A percentile compares a stretch with the other conserved stretches of the same genome.
Evolutionary conservation across 2,329 filamentous ascomycete species (phyloP).

Genomic region (Akanthomyces lecanii): DNA sequence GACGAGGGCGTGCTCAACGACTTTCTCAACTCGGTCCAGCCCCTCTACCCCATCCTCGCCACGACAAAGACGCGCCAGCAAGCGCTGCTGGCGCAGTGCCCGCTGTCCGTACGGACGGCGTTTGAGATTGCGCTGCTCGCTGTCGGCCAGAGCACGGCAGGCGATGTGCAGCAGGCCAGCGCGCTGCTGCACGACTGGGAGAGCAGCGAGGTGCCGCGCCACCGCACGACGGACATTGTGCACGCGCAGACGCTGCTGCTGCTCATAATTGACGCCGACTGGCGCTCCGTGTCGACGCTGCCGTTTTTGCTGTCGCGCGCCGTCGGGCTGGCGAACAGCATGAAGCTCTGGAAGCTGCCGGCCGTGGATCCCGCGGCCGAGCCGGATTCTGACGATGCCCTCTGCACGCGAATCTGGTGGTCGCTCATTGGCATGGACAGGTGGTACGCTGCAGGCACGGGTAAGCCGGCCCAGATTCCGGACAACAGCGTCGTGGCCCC

Average conservation of each 20-base stretch:
- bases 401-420: conserved; percentile 67
- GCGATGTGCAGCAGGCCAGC: conserved; percentile 42
- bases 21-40: conserved; percentile 62
- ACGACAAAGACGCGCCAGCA: conserved; percentile 53
- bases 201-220: conserved; percentile 35
- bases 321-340: conserved; percentile 60
- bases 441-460: conserved; percentile 67
- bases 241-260: conserved; percentile 65
- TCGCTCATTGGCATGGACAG: conserved; percentile 66
- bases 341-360: conserved; percentile 51
- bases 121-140: conserved; percentile 61
- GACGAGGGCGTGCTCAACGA: conserved; percentile 44
- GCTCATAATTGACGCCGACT: conserved; percentile 61
- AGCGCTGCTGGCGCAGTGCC: conserved; percentile 52
- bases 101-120: conserved; percentile 54
- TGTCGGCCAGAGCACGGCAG: conserved; percentile 39
- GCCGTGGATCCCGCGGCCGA: conserved; percentile 47
- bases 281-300: conserved; percentile 43
- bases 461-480: conserved; percentile 58
- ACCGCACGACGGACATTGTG: conserved; percentile 45
- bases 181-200: conserved; percentile 52
- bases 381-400: conserved; percentile 56
- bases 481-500: conserved; percentile 58
- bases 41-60: conserved; percentile 62
- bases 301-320: conserved; percentile 58